These are phyloP conservation scores for Polyporus tsugae DNA, from an alignment of 1,284 basidiomycete genomes.

Conservation along the genomic window DNA sequence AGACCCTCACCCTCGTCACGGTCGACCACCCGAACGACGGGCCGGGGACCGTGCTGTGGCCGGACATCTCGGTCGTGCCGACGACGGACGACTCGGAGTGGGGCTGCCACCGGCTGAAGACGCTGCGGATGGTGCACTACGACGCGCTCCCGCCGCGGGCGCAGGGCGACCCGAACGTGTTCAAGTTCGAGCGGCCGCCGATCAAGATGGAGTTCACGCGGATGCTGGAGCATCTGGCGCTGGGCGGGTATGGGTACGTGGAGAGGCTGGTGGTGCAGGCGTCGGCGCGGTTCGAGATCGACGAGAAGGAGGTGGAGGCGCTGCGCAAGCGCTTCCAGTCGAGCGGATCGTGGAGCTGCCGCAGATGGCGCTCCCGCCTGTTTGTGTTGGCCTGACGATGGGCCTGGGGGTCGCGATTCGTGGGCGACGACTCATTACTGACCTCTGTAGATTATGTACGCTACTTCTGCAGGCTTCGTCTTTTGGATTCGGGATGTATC, in stretches of 20 bases:
- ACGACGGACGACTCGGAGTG: background rate
- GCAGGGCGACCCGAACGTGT: slow-evolving; percentile 7
- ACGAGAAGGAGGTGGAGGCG: slow-evolving; percentile 4
- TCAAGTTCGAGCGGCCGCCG: background rate
- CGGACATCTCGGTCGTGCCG: slow-evolving; percentile 5
- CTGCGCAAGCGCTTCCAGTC: background rate
- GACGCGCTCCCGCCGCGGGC: slow-evolving; percentile 3
- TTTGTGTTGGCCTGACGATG: background rate
- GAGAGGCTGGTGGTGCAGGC: slow-evolving; percentile 12
- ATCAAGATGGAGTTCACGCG: background rate
- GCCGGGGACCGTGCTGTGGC: background rate
- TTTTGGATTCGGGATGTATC: background rate
- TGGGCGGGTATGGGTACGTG: slow-evolving; percentile 13
- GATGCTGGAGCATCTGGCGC: slow-evolving; percentile 14
- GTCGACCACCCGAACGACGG: slow-evolving; percentile 2
- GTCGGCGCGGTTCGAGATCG: slow-evolving; percentile 7
- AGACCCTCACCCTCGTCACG: slow-evolving; percentile 1
- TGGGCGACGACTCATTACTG: slow-evolving; percentile 2
- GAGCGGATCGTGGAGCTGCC: slow-evolving; percentile 8
- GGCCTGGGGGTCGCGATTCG: slow-evolving; percentile 1
- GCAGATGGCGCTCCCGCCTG: slow-evolving; percentile 3
- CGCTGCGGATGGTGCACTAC: slow-evolving; percentile 6
- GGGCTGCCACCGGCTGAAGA: slow-evolving; percentile 3
- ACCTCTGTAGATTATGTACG: background rate
- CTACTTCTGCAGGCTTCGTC: background rate